Conservation (phyloP, 306 rosid genomes). For the Hippophae gyantsensis region DNA sequence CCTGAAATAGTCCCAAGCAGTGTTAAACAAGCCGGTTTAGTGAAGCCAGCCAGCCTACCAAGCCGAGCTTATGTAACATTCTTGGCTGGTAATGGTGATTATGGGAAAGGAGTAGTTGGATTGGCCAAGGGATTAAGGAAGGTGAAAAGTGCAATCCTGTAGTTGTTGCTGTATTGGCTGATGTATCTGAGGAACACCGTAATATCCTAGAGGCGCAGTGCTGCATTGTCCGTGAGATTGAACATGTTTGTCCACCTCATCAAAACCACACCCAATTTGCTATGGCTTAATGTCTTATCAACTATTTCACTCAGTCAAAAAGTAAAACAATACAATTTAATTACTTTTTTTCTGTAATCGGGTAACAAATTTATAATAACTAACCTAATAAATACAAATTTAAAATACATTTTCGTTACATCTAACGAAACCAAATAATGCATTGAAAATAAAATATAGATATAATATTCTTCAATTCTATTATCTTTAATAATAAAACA, state of each 20-base stretch:
- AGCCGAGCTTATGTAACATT: conserved; percentile 45
- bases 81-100: conserved; percentile 54
- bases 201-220: conserved; percentile 41
- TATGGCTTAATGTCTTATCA: conserved; percentile 65
- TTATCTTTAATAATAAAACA: no score
- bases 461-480: no score
- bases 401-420: no score
- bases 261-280: conserved; percentile 52
- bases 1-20: conserved; percentile 30
- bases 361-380: no score
- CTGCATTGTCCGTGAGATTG: conserved; percentile 42
- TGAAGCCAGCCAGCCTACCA: conserved; percentile 10
- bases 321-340: no score
- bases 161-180: conserved; percentile 48
- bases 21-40: conserved; percentile 7
- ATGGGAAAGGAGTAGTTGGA: conserved; percentile 58
- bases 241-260: conserved; percentile 51
- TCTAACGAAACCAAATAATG: no score
- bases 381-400: no score
- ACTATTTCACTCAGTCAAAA: conserved; percentile 19
- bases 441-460: no score
- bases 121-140: conserved; percentile 47
- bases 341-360: no score
- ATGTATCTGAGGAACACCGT: conserved; percentile 56
- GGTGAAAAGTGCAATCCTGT: conserved; percentile 35